Conservation (phyloP, 257 asterid species). For the Hygrophila difformis region DNA sequence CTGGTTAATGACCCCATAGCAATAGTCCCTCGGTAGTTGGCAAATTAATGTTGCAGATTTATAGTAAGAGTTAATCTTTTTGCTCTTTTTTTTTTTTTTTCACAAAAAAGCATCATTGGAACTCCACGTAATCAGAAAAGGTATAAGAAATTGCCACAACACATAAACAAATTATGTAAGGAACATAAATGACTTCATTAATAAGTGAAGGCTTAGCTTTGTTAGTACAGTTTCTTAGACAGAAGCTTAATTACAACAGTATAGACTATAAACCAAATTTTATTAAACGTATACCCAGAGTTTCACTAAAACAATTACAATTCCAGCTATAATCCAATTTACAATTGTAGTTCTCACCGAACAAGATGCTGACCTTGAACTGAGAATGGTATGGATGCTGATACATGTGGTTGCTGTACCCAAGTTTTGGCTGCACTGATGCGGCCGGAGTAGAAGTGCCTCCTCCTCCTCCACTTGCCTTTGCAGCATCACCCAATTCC, state of each 20-base stretch:
- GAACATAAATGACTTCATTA: slow-evolving; percentile 23
- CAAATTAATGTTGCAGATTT: not conserved
- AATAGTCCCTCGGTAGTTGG: slow-evolving; percentile 4
- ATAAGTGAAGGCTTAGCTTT: slow-evolving; percentile 11
- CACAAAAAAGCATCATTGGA: slow-evolving; percentile 9
- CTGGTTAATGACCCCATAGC: slow-evolving; percentile 3
- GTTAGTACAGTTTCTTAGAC: slow-evolving; percentile 33
- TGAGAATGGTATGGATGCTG: slow-evolving; percentile 74
- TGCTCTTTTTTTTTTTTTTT: not conserved
- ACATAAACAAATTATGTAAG: slow-evolving; percentile 10
- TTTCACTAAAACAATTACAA: slow-evolving; percentile 31
- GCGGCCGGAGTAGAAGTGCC: slow-evolving; percentile 23
- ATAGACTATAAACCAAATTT: slow-evolving; percentile 18
- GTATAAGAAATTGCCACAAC: not conserved
- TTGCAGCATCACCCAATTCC: slow-evolving; percentile 49
- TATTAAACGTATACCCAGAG: slow-evolving; percentile 20
- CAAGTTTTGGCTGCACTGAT: slow-evolving; percentile 50
- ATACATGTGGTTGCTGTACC: slow-evolving; percentile 53
- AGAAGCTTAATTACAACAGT: slow-evolving; percentile 19
- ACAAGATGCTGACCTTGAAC: slow-evolving; percentile 98
- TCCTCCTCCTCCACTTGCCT: slow-evolving; percentile 51
- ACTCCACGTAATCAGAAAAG: not conserved
- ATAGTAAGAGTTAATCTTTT: too few relatives aligned
- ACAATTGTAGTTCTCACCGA: slow-evolving; percentile 53
- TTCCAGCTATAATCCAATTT: slow-evolving; percentile 33